A percentile compares a stretch with the other conserved stretches of the same genome.
phyloP scores from a whole-genome alignment of 345 rosid species.

The Linum tenue region DNA sequence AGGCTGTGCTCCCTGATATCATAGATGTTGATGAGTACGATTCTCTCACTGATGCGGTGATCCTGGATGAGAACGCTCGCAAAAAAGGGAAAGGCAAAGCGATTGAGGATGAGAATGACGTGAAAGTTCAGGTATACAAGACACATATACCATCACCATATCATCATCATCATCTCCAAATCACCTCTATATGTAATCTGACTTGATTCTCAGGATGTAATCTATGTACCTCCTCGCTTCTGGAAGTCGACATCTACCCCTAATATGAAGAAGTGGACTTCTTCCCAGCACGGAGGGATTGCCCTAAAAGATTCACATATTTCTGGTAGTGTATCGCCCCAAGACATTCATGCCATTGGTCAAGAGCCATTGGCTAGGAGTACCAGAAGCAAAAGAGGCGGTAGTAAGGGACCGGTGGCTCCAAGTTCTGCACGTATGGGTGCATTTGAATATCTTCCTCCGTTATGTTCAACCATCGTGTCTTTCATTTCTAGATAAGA shows the following conservation, averaged over 20 bases:
- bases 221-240: conserved; percentile 25
- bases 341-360: too few species aligned
- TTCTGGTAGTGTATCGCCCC: too few species aligned
- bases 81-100: conserved; percentile 57
- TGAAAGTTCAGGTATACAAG: conserved; percentile 1
- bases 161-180: conserved; percentile 1
- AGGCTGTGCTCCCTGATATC: conserved; percentile 40
- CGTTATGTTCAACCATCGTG: not conserved
- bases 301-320: too few species aligned
- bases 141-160: not conserved
- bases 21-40: conserved; percentile 56
- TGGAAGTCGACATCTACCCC: conserved; percentile 3
- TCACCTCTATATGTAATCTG: conserved; percentile 4
- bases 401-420: not conserved
- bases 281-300: too few species aligned
- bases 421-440: conserved; percentile 16
- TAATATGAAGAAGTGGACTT: conserved; percentile 21
- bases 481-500: not conserved
- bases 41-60: conserved; percentile 29
- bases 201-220: conserved; percentile 25
- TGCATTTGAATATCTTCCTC: conserved; percentile 34
- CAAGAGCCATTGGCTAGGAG: too few species aligned
- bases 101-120: conserved; percentile 19
- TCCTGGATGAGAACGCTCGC: conserved; percentile 30
- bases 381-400: conserved; percentile 13